Percentiles rank a stretch among this genome's conserved stretches.
phyloP scores from a whole-genome alignment of 768 basidiomycete genomes.

The Auricularia cornea region DNA sequence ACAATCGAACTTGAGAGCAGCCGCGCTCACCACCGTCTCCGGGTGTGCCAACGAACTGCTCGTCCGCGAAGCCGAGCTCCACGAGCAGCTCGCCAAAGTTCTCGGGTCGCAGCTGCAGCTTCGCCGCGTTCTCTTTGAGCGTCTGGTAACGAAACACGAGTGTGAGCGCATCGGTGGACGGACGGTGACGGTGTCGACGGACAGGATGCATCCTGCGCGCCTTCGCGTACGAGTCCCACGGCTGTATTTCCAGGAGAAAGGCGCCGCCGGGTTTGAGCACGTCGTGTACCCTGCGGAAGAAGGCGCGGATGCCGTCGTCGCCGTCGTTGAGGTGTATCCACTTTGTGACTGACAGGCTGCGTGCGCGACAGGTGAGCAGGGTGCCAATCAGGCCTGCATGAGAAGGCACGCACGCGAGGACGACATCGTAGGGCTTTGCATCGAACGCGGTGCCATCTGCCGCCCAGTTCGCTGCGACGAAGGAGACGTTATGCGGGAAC shows the following conservation, averaged over 20 bases:
- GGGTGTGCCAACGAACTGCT: constrained; percentile 39
- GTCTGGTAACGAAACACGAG: constrained; percentile 29
- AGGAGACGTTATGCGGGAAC: constrained; percentile 77
- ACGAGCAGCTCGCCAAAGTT: constrained; percentile 49
- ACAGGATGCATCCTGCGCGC: constrained; percentile 63
- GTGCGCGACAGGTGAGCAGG: neutral
- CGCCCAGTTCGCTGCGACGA: constrained; percentile 72
- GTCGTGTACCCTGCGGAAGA: constrained; percentile 55
- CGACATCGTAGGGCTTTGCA: constrained; percentile 58
- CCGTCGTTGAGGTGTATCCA: constrained; percentile 86
- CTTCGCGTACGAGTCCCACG: constrained; percentile 77
- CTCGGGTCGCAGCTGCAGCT: constrained; percentile 50
- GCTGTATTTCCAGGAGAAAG: constrained; percentile 77
- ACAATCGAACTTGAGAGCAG: no score
- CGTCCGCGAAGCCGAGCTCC: constrained; percentile 53
- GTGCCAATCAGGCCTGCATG: neutral
- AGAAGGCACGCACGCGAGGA: constrained; percentile 55
- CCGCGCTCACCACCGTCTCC: constrained; percentile 59
- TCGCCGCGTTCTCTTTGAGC: constrained; percentile 52
- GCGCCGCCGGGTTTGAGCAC: constrained; percentile 54
- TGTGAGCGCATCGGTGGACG: neutral
- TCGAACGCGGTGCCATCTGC: constrained; percentile 40
- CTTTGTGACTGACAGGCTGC: constrained; percentile 78
- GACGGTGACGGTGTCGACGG: constrained; percentile 4
- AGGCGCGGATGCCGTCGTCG: constrained; percentile 58